Conservation (phyloP, 1,139 yeast genomes). For the Schizosaccharomyces versatilis region DNA sequence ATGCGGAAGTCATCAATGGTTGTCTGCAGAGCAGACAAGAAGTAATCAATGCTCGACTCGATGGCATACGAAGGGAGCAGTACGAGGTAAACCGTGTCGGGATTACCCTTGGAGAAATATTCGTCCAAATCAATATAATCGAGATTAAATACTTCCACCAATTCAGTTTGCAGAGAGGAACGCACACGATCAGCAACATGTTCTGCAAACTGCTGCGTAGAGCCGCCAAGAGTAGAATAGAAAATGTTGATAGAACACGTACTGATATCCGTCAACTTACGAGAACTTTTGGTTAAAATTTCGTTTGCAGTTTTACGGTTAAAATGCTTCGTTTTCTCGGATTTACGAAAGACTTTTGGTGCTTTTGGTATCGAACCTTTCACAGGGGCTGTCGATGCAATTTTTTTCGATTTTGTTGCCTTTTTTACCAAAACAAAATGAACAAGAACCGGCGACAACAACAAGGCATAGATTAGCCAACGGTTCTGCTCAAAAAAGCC, state of each 20-base stretch:
- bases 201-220: slow-evolving; percentile 50
- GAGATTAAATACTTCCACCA: slow-evolving; percentile 32
- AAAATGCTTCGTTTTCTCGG: too few relatives aligned
- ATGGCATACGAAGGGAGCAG: slow-evolving; percentile 82
- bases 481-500: too few relatives aligned
- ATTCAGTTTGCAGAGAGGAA: slow-evolving; percentile 6
- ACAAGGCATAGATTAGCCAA: too few relatives aligned
- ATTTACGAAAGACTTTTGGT: too few relatives aligned
- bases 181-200: slow-evolving; percentile 20
- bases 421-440: too few relatives aligned
- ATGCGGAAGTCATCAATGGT: slow-evolving; percentile 69
- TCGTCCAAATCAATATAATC: slow-evolving; percentile 76
- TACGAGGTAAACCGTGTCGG: slow-evolving; percentile 37
- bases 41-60: slow-evolving; percentile 78
- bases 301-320: too few relatives aligned
- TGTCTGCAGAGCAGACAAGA: slow-evolving; percentile 57
- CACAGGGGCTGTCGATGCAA: too few relatives aligned
- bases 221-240: slow-evolving; percentile 69
- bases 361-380: too few relatives aligned
- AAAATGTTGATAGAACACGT: slow-evolving; percentile 25
- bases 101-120: slow-evolving; percentile 33
- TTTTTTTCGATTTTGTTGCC: too few relatives aligned
- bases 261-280: neutral
- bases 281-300: neutral
- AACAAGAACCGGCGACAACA: too few relatives aligned